Evolutionary conservation across 2,329 filamentous ascomycete species (phyloP).

Genomic region (Sphaerulina vaccinii): DNA sequence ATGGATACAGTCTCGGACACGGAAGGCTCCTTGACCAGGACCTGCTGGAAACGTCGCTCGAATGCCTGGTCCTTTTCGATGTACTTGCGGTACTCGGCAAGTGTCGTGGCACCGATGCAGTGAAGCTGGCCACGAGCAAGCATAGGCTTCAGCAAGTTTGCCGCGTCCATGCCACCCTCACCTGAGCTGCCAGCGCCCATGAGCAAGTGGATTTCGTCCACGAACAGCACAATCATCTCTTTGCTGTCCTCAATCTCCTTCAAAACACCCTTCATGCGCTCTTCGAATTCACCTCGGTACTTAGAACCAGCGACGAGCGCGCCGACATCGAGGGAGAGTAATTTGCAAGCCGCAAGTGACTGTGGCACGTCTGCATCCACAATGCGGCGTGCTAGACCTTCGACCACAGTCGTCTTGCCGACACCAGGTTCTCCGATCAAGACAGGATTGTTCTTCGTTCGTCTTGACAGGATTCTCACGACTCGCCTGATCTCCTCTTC

Average conservation of each 20-base stretch:
- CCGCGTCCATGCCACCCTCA: constrained; percentile 97
- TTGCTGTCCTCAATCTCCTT: constrained; percentile 95
- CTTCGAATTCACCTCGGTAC: constrained; percentile 97
- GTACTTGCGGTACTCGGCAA: constrained; percentile 96
- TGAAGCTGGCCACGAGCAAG: constrained; percentile 93
- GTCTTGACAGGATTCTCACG: constrained; percentile 83
- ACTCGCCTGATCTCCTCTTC: constrained; percentile 94
- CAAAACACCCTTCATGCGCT: constrained; percentile 97
- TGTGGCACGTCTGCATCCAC: constrained; percentile 96
- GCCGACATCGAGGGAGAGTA: constrained; percentile 93
- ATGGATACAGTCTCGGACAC: constrained; percentile 93
- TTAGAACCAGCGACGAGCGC: constrained; percentile 96
- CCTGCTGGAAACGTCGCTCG: constrained; percentile 97
- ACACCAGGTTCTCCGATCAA: constrained; percentile 98
- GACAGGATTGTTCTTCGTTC: constrained; percentile 98
- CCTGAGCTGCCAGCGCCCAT: constrained; percentile 96
- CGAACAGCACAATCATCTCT: constrained; percentile 96
- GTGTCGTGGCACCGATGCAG: constrained; percentile 95
- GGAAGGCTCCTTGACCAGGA: constrained; percentile 89
- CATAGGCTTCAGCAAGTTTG: constrained; percentile 97
- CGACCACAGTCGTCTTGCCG: constrained; percentile 96
- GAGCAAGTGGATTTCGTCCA: constrained; percentile 96
- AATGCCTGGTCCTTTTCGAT: constrained; percentile 98
- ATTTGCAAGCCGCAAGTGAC: constrained; percentile 87
- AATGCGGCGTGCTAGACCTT: constrained; percentile 91